Base-by-base conservation (phyloP, 2,329 filamentous ascomycete species). In the Epichloe gansuensis region DNA sequence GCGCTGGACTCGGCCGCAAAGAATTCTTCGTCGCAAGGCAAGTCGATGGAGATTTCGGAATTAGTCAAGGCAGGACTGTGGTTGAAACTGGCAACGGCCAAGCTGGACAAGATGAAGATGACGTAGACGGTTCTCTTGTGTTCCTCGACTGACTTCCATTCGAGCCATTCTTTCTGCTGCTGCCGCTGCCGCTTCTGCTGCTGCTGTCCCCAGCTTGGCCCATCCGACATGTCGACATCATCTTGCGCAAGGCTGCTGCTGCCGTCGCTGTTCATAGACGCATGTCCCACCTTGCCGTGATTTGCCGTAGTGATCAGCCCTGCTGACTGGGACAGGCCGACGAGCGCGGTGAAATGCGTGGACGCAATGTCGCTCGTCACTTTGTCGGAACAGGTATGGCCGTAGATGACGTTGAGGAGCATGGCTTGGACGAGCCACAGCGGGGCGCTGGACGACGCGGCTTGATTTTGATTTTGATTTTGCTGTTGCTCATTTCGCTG, bases 361-460 rank as follows among this genome's bases (percentile, higher is more conserved):
- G 85, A 90, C 1, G 91, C 91, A 61, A 95, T 94, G 64, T 96
- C 89, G 54, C 87, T 89, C 23, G 89, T 86, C 51, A 82, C 84
- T 70, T 94, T 91, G 65, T 97, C 91, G 39, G 87, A 89, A 64
- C 89, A 95, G 59, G 95, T 94, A 66, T 96, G 88, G 13, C 91
- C 91, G 64, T 95, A 97, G 15, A 96, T 87, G 39, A 97, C 87
- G 64, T 95, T 97, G 49, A 98, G 76, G 8, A 97, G 74, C 91
- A 97, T 97, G 0, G 91, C 89, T 68, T 97, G 93, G 15, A 97
- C 89, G 27, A 98, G 76, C 90, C 91, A 97, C 41, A 96, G 76
- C 0, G 91, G 91, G 2, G 90, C 91, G 58, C 44, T 45, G 23
- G 49, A 31, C 8, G 88, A 31, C 8, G 88, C 82, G 40, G 82